Evolutionary conservation across 2,329 filamentous ascomycete species (phyloP), one percentile per base, ranked within the genome.

Genomic region (Rosellinia necatrix): DNA sequence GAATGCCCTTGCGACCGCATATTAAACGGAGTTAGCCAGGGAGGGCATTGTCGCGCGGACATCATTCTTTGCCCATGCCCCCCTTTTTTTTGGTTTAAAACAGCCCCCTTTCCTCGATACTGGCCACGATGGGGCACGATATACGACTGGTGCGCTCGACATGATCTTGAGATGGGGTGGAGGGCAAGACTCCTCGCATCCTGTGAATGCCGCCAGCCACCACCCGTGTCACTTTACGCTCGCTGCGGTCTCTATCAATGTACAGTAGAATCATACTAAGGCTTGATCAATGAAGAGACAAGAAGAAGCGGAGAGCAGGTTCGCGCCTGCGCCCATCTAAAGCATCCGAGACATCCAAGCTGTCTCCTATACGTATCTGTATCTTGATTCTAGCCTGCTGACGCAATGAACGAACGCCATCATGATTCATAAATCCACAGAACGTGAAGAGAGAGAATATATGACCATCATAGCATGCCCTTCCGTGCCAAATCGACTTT

Each of bases 401-500:
- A 15, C 46, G 38, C 44, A 17, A 43, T 52, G 29, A 46, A 56
- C 27, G 34, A 46, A 56, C 27, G 34, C 37, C 35, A 15, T 47
- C 34, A 42, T 43, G 35, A 53, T 53, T 52, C 37, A 19, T 24
- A 24, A 24, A 42, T 46, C 25, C 17, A 29, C 37, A 19, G 5
- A 15, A n/a, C n/a, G 35, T 30, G 12, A 21, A 25, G 19, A 49
- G 24, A 3, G 21, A 21, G 13, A 3, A 5, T 6, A 27, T 21
- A 27, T 12, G 22, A 13, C 29, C 19, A 9, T 59, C 15, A 92
- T 49, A 94, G 71, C 72, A 92, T 66, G 1, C 90, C 90, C 75
- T 92, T 93, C 68, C 90, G 80, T 3, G 90, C 90, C 67, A 93
- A 74, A 71, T 93, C 89, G 48, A 94, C 80, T 77, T 93, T 93